These are phyloP conservation scores for Spiromastix sp. DNA, from an alignment of 2,329 filamentous ascomycete species.

Conservation along the genomic window DNA sequence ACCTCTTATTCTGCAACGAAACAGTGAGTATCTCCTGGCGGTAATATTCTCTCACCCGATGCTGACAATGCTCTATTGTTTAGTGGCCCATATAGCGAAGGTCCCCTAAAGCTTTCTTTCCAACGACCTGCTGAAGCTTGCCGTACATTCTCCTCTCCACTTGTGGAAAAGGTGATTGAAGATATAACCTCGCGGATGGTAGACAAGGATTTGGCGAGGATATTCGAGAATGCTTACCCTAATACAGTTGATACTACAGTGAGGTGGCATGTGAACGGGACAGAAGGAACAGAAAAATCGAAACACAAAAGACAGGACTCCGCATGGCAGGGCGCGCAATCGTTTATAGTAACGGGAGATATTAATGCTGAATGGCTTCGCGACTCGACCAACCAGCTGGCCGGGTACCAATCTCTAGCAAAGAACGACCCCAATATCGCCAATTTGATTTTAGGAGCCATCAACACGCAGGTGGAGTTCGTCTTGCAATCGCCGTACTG, in stretches of 20 bases:
- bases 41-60: slow-evolving; percentile 26
- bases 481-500: slow-evolving; percentile 93
- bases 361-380: slow-evolving; percentile 90
- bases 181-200: slow-evolving; percentile 71
- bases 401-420: slow-evolving; percentile 77
- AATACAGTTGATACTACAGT: slow-evolving; percentile 86
- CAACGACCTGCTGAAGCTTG: slow-evolving; percentile 74
- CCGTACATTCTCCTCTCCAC: slow-evolving; percentile 77
- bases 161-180: slow-evolving; percentile 79
- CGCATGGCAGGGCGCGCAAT: slow-evolving; percentile 75
- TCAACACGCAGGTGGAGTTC: slow-evolving; percentile 92
- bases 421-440: slow-evolving; percentile 70
- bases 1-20: slow-evolving; percentile 16
- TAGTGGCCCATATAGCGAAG: slow-evolving; percentile 69
- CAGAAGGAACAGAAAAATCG: slow-evolving; percentile 26
- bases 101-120: slow-evolving; percentile 69
- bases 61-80: slow-evolving; percentile 4
- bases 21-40: slow-evolving; percentile 36
- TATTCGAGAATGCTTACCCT: slow-evolving; percentile 93
- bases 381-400: slow-evolving; percentile 86
- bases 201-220: slow-evolving; percentile 75
- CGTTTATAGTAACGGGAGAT: slow-evolving; percentile 87
- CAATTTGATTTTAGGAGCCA: slow-evolving; percentile 77
- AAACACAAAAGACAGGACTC: slow-evolving; percentile 40
- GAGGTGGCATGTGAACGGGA: slow-evolving; percentile 64